phyloP scores from a whole-genome alignment of 106 monocot genomes.

The Apostasia ramifera region DNA sequence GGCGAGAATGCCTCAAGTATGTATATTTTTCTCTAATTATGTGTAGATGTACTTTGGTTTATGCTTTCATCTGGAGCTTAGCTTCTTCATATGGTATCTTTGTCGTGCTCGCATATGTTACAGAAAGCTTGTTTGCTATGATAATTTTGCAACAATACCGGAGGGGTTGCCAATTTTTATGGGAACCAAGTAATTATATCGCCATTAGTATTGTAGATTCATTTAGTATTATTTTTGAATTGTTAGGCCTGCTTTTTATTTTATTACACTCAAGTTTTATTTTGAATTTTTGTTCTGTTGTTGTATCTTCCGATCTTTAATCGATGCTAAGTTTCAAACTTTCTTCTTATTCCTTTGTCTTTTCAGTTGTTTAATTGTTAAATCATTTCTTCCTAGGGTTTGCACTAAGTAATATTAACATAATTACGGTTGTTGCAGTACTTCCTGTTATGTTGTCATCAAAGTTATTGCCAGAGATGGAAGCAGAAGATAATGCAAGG shows the following conservation, averaged over 20 bases:
- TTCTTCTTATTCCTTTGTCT: neutral
- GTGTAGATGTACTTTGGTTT: neutral
- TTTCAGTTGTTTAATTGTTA: neutral
- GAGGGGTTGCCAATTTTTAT: too few relatives aligned
- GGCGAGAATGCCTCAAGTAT: conserved; percentile 79
- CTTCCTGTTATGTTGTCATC: conserved; percentile 96
- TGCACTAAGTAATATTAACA: neutral
- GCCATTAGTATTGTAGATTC: too few relatives aligned
- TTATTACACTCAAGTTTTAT: neutral
- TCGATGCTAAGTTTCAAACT: too few relatives aligned
- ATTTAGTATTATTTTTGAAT: too few relatives aligned
- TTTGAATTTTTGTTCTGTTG: neutral
- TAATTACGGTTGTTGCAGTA: conserved; percentile 37
- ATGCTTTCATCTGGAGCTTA: neutral
- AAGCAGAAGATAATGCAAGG: conserved; percentile 76
- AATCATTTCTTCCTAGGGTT: neutral
- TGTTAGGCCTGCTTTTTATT: neutral
- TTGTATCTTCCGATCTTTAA: neutral
- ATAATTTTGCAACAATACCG: too few relatives aligned
- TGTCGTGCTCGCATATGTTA: too few relatives aligned
- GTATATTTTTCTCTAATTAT: neutral
- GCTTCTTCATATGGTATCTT: too few relatives aligned
- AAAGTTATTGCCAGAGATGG: conserved; percentile 96
- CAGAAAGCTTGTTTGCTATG: too few relatives aligned
- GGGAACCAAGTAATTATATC: too few relatives aligned